Evolutionary conservation across 192 early-diverging fungal species (phyloP).

Genomic region (Lobosporangium transversale): DNA sequence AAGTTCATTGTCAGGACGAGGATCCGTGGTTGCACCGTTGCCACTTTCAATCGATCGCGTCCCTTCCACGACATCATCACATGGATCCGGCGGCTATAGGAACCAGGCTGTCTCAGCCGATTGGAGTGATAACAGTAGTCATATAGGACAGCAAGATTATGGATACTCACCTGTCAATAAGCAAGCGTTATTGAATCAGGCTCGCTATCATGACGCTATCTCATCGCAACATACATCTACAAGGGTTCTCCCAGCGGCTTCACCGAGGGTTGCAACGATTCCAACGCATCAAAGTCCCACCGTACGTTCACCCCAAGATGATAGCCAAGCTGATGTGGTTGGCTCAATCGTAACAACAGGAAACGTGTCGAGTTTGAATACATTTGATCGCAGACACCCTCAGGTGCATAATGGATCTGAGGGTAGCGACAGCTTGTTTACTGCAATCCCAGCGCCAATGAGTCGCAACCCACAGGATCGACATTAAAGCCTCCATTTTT

Average conservation of each 20-base stretch:
- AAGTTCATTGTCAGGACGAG: conserved; percentile 15
- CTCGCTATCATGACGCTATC: conserved; percentile 1
- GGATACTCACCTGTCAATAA: conserved; percentile 26
- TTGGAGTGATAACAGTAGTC: neutral
- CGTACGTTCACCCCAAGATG: conserved; percentile 37
- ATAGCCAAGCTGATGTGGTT: conserved; percentile 2
- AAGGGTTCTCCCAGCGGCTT: neutral
- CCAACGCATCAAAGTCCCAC: neutral
- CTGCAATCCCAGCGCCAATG: neutral
- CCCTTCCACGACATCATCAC: neutral
- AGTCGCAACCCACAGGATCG: conserved; percentile 10
- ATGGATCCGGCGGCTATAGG: neutral
- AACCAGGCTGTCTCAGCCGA: neutral
- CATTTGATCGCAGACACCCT: conserved; percentile 35
- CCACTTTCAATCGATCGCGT: neutral
- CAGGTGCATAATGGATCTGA: conserved; percentile 11
- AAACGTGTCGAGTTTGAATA: conserved; percentile 30
- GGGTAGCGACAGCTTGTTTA: conserved; percentile 12
- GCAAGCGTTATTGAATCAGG: conserved; percentile 12
- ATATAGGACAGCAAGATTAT: neutral
- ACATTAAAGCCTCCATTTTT: conserved; percentile 1
- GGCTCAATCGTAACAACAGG: conserved; percentile 8
- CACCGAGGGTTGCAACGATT: conserved; percentile 20
- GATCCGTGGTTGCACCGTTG: conserved; percentile 8
- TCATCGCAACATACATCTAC: neutral